Evolutionary conservation across 2,329 filamentous ascomycete species (phyloP), one percentile per base, ranked within the genome.

Genomic region (Geosmithia putterillii): DNA sequence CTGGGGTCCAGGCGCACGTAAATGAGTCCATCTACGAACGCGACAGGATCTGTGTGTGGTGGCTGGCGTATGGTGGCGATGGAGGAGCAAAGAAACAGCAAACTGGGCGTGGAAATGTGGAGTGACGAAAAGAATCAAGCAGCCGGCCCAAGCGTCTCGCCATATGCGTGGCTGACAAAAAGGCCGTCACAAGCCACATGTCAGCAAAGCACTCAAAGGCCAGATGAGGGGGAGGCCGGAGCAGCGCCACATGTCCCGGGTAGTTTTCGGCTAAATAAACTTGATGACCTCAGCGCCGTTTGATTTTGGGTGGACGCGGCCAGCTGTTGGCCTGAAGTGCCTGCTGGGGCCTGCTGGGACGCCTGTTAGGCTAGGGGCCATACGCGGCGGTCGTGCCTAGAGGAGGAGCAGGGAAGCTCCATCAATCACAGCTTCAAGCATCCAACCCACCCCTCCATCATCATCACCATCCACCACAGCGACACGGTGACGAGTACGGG

Each of bases 301-400:
- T 32, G 28, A 9, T 32, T 32, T 12, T n/a, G n/a, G 28, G 28
- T 32, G 28, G 28, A 32, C 28, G 28, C 28, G 28, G 28, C 44
- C 38, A 40, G 38, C 42, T 42, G 46, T 42, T 44, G 48, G 47
- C 48, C 45, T 46, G 46, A 17, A 20, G 19, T 40, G 38, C 14
- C 19, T 36, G 41, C 19, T 18, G 19, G 36, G 17, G 36, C 17
- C 36, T 14, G 14, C 41, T 22, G n/a, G 23, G 18, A 37, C 28
- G 28, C 28, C 28, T 32, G 18, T 49, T 42, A 44, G 42, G 51
- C 47, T 49, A 49, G 47, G 39, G 59, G 56, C 57, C 18, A 22
- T 61, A 62, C 58, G 58, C 58, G 58, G 58, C 58, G 52, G 51
- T 51, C 56, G 54, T 68, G 66, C 66, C 66, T 69, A 58, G 65